These are phyloP conservation scores for Kazachstania psychrophila DNA, from an alignment of 805 yeast species.

Conservation along the genomic window DNA sequence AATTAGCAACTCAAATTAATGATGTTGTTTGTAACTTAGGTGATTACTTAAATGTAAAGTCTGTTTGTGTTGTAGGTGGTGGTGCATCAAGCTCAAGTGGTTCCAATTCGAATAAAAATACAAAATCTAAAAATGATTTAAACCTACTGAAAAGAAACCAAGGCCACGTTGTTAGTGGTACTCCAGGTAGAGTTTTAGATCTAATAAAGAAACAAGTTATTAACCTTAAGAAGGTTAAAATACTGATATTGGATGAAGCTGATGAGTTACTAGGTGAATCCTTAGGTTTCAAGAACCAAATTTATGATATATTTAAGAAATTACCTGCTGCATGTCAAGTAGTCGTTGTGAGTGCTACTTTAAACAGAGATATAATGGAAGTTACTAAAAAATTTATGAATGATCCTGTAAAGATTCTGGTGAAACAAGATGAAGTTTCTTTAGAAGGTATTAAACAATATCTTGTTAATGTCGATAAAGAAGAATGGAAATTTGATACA, in stretches of 20 bases:
- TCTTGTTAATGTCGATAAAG: slow-evolving; percentile 82
- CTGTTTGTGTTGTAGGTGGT: slow-evolving; percentile 94
- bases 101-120: slow-evolving; percentile 27
- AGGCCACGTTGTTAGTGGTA: slow-evolving; percentile 89
- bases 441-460: slow-evolving; percentile 93
- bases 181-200: slow-evolving; percentile 93
- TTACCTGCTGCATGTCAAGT: slow-evolving; percentile 88
- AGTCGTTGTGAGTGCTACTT: slow-evolving; percentile 88
- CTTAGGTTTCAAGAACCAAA: slow-evolving; percentile 91
- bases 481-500: slow-evolving; percentile 91
- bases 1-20: slow-evolving; percentile 87
- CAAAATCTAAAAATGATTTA: slow-evolving; percentile 65
- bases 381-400: slow-evolving; percentile 90
- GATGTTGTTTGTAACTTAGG: slow-evolving; percentile 82
- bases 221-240: slow-evolving; percentile 65
- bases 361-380: slow-evolving; percentile 86
- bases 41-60: slow-evolving; percentile 73
- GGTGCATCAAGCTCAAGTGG: background rate
- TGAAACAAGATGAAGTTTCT: slow-evolving; percentile 90
- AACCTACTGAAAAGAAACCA: slow-evolving; percentile 61
- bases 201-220: slow-evolving; percentile 78
- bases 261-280: slow-evolving; percentile 83
- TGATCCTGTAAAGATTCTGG: slow-evolving; percentile 88
- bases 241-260: slow-evolving; percentile 92
- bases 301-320: slow-evolving; percentile 83